These are phyloP conservation scores for Saraca asoca DNA, from an alignment of 331 rosid genomes.

Conservation along the genomic window DNA sequence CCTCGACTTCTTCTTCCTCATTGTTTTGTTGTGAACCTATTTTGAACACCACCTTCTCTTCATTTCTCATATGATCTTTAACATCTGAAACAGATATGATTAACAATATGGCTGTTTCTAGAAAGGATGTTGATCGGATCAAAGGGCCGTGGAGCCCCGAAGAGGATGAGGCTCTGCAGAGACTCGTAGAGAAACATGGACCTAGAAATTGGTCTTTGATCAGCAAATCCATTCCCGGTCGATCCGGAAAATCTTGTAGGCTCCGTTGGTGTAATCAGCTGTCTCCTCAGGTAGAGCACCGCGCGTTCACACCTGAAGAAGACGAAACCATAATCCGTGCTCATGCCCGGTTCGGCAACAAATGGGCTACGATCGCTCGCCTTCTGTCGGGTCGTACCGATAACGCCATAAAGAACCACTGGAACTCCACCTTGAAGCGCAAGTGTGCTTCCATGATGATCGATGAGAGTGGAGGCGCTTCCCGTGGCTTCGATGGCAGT, in stretches of 20 bases:
- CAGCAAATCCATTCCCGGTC: conserved; percentile 79
- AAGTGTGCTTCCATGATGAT: conserved; percentile 54
- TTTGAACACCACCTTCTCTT: neutral
- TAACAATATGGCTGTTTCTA: conserved; percentile 42
- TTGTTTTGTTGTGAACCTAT: no score
- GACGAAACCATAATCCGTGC: conserved; percentile 80
- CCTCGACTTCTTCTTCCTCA: neutral
- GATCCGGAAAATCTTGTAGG: conserved; percentile 92
- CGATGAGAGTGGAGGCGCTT: conserved; percentile 16
- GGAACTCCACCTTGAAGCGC: conserved; percentile 93
- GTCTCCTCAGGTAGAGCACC: conserved; percentile 88
- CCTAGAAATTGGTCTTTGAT: conserved; percentile 88
- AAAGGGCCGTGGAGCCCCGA: conserved; percentile 99
- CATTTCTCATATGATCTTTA: neutral
- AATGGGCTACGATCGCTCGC: conserved; percentile 93
- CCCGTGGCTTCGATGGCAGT: conserved; percentile 28
- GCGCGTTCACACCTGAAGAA: conserved; percentile 79
- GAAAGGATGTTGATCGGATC: conserved; percentile 80
- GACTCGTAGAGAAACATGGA: conserved; percentile 72
- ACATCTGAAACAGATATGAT: neutral
- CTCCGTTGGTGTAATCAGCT: conserved; percentile 97
- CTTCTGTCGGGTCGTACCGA: conserved; percentile 84
- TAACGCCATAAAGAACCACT: conserved; percentile 96
- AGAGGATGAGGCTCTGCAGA: conserved; percentile 71
- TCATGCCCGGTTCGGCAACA: conserved; percentile 89